Percentiles rank a stretch among this genome's conserved stretches.
These are phyloP conservation scores for Verticillium zaregamsianum DNA, from an alignment of 2,329 filamentous ascomycete species.

Conservation along the genomic window DNA sequence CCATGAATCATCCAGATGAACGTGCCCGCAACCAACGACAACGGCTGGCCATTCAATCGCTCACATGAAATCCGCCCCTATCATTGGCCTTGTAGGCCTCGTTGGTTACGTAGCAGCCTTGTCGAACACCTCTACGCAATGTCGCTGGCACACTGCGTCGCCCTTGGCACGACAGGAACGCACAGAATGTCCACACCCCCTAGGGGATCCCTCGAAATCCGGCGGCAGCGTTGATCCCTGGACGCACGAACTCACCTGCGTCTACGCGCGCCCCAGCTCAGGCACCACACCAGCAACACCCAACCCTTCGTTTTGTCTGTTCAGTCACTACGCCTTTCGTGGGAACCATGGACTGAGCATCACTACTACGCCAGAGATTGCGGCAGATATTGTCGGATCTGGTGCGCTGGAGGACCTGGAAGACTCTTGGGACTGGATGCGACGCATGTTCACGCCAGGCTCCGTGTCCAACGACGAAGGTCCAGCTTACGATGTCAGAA, in stretches of 20 bases:
- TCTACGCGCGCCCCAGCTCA: background rate
- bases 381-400: background rate
- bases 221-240: background rate
- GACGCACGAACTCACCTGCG: background rate
- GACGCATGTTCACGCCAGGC: background rate
- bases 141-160: background rate
- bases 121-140: background rate
- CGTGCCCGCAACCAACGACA: too few relatives aligned
- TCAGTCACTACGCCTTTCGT: background rate
- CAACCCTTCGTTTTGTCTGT: background rate
- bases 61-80: background rate
- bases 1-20: background rate
- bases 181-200: background rate
- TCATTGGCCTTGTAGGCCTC: background rate
- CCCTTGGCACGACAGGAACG: background rate
- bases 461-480: background rate
- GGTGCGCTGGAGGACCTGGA: background rate
- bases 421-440: background rate
- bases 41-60: background rate
- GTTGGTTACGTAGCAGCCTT: background rate
- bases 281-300: background rate
- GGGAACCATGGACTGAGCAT: background rate
- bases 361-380: background rate
- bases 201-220: background rate
- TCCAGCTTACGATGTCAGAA: conserved; percentile 18